These are phyloP conservation scores for Coniosporium apollinis DNA, from an alignment of 495 filamentous ascomycete species.

Conservation along the genomic window DNA sequence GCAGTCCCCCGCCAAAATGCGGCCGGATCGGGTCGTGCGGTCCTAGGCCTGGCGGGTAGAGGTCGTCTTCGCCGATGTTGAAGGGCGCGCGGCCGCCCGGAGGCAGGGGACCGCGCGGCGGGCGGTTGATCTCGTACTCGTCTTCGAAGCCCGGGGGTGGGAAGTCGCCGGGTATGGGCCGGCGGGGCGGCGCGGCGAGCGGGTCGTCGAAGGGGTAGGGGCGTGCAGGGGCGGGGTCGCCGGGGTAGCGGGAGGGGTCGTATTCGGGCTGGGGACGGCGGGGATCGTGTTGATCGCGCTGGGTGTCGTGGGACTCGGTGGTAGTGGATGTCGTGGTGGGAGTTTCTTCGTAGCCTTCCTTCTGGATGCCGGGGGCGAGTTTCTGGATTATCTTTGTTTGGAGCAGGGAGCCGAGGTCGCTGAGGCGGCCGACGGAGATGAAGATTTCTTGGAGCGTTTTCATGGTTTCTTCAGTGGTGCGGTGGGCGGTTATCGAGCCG, in stretches of 20 bases:
- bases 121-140: constrained; percentile 69
- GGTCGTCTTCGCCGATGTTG: constrained; percentile 64
- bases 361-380: constrained; percentile 53
- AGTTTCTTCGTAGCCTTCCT: constrained; percentile 58
- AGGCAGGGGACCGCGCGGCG: constrained; percentile 33
- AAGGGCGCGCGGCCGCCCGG: constrained; percentile 37
- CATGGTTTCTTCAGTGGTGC: constrained; percentile 13
- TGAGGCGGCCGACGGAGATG: constrained; percentile 49
- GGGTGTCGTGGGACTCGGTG: constrained; percentile 14
- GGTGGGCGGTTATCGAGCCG: constrained; percentile 15
- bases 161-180: constrained; percentile 63
- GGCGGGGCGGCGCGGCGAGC: constrained; percentile 41
- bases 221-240: constrained; percentile 41
- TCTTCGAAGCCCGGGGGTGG: constrained; percentile 85
- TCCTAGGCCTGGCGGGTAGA: constrained; percentile 76
- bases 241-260: constrained; percentile 17
- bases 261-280: constrained; percentile 13
- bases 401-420: constrained; percentile 48
- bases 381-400: constrained; percentile 68
- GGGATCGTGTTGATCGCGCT: background rate
- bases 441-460: constrained; percentile 49
- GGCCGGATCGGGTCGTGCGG: constrained; percentile 67
- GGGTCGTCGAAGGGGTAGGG: constrained; percentile 55
- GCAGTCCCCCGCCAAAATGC: constrained; percentile 34
- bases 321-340: constrained; percentile 9